A percentile compares a stretch with the other conserved stretches of the same genome.
phyloP scores from a whole-genome alignment of 140 eudicot genomes.

The Oenanthe javanica region DNA sequence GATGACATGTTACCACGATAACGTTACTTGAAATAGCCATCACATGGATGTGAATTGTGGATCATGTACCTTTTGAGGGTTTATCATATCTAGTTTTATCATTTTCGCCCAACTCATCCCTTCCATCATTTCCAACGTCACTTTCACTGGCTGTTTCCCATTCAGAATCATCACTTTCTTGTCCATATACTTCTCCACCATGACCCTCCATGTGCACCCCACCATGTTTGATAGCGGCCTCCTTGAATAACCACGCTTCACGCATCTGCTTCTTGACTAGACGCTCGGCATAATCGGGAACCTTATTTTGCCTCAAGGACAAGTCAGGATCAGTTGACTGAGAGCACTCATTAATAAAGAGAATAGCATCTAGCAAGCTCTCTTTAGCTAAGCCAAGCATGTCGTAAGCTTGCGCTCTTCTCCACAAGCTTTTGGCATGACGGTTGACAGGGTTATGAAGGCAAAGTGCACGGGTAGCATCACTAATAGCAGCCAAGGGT shows the following conservation, averaged over 20 bases:
- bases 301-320: conserved; percentile 72
- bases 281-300: conserved; percentile 97
- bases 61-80: conserved; percentile 58
- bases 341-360: conserved; percentile 82
- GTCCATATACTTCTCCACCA: conserved; percentile 53
- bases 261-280: conserved; percentile 96
- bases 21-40: neutral
- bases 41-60: too few relatives aligned
- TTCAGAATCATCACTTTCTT: conserved; percentile 86
- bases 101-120: conserved; percentile 44
- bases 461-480: conserved; percentile 92
- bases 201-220: conserved; percentile 68
- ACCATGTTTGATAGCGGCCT: conserved; percentile 88
- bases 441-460: conserved; percentile 89
- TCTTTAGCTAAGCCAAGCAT: conserved; percentile 92
- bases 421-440: conserved; percentile 97
- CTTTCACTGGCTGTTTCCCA: conserved; percentile 99
- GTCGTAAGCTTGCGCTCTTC: conserved; percentile 98
- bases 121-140: conserved; percentile 61
- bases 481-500: conserved; percentile 83
- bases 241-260: conserved; percentile 94
- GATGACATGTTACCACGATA: neutral
- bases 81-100: conserved; percentile 43
- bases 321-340: conserved; percentile 85
- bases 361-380: conserved; percentile 89